A percentile compares a stretch with the other conserved stretches of the same genome.
Evolutionary conservation across 2,329 filamentous ascomycete genomes (phyloP).

Genomic region (Aureobasidium zeae): DNA sequence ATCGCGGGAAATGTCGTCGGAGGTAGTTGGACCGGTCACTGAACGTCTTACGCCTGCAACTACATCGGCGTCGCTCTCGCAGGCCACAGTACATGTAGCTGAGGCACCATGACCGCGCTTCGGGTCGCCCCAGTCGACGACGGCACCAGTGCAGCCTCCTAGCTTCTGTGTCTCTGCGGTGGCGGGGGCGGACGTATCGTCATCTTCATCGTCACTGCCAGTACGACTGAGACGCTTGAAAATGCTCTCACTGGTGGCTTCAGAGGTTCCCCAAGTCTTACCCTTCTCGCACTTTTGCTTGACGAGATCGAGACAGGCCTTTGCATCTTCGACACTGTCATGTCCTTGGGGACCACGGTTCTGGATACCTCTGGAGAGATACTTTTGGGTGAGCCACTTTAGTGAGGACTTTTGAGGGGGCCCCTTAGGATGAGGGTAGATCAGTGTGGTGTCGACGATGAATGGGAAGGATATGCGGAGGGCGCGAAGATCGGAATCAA

Average conservation of each 20-base stretch:
- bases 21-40: conserved; percentile 33
- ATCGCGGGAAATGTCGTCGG: neutral
- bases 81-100: conserved; percentile 48
- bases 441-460: conserved; percentile 81
- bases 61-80: conserved; percentile 48
- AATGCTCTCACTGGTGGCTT: conserved; percentile 73
- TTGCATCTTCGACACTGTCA: conserved; percentile 86
- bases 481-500: conserved; percentile 76
- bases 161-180: conserved; percentile 31
- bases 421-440: conserved; percentile 84
- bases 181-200: conserved; percentile 36
- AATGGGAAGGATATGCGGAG: conserved; percentile 83
- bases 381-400: conserved; percentile 82
- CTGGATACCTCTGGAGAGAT: conserved; percentile 79
- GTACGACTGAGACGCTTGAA: conserved; percentile 63
- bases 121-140: conserved; percentile 86
- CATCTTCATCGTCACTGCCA: conserved; percentile 10
- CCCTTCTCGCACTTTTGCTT: conserved; percentile 96
- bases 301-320: conserved; percentile 81
- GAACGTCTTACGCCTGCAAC: conserved; percentile 47
- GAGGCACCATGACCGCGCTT: conserved; percentile 50
- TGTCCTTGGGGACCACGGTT: conserved; percentile 66
- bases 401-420: conserved; percentile 83
- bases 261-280: conserved; percentile 71
- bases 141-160: conserved; percentile 53